Percentiles rank a stretch among this genome's conserved stretches.
phyloP scores from a whole-genome alignment of 805 yeast genomes.

The Yarrowia sp. region DNA sequence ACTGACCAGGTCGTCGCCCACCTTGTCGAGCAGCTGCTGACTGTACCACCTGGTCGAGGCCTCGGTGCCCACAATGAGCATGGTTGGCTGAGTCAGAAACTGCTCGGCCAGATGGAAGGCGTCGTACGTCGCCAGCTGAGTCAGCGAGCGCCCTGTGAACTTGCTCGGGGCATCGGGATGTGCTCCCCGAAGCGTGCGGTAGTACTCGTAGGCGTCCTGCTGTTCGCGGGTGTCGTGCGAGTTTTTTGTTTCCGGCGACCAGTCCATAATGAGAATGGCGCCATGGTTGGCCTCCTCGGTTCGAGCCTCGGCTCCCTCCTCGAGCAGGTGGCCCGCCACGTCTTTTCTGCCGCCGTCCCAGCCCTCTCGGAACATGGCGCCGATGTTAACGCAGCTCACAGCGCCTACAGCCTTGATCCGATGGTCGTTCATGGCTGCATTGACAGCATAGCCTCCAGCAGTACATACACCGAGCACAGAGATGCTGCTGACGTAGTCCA shows the following conservation, averaged over 20 bases:
- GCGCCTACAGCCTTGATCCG: conserved; percentile 28
- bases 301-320: not conserved
- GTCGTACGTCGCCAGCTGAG: conserved; percentile 14
- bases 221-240: not conserved
- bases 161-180: not conserved
- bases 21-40: not conserved
- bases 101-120: conserved; percentile 19
- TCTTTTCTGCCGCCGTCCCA: not conserved
- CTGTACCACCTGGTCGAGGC: not conserved
- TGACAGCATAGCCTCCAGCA: conserved; percentile 29
- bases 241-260: not conserved
- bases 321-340: not conserved
- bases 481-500: conserved; percentile 19
- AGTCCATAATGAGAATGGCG: conserved; percentile 2
- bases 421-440: conserved; percentile 27
- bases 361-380: conserved; percentile 18
- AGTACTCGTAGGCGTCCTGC: conserved; percentile 29
- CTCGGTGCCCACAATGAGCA: conserved; percentile 26
- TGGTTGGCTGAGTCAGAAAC: conserved; percentile 28
- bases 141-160: not conserved
- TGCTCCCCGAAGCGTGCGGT: conserved; percentile 28
- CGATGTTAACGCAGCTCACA: conserved; percentile 27
- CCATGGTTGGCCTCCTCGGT: conserved; percentile 1
- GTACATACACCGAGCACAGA: conserved; percentile 30
- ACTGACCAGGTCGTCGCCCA: not conserved